These are phyloP conservation scores for Thelonectria olida DNA, from an alignment of 2,329 filamentous ascomycete genomes.

Conservation along the genomic window DNA sequence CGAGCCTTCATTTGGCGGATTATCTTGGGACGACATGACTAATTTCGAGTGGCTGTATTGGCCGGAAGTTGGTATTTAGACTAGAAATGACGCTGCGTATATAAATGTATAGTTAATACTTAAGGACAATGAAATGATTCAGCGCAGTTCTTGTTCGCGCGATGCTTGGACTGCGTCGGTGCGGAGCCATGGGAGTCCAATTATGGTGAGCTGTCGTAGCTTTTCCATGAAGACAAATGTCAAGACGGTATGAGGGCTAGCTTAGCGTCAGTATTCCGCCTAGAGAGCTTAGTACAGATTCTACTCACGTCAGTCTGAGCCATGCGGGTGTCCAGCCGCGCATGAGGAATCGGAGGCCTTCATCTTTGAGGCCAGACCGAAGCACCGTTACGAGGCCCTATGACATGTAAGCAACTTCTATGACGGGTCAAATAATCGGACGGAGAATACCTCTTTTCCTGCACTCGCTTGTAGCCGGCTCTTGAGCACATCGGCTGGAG, in stretches of 20 bases:
- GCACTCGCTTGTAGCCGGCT: constrained; percentile 50
- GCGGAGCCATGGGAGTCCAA: constrained; percentile 33
- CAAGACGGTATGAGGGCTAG: constrained; percentile 54
- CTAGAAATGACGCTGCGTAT: too few relatives aligned
- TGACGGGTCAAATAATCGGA: not conserved
- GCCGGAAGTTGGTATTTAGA: constrained; percentile 54
- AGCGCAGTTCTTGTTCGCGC: constrained; percentile 25
- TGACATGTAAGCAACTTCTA: not conserved
- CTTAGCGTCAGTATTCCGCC: not conserved
- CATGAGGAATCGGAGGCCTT: constrained; percentile 54
- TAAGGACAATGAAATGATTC: not conserved
- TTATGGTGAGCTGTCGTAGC: constrained; percentile 45
- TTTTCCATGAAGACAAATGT: constrained; percentile 59
- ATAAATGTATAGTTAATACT: not conserved
- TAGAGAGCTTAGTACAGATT: rapidly evolving
- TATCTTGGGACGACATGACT: constrained; percentile 68
- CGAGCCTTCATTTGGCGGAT: constrained; percentile 61
- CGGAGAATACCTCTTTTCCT: constrained; percentile 34
- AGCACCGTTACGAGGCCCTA: constrained; percentile 48
- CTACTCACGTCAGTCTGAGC: constrained; percentile 52
- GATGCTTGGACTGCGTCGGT: constrained; percentile 8
- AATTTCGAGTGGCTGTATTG: constrained; percentile 67
- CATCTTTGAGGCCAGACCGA: constrained; percentile 45
- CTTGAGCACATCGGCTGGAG: constrained; percentile 56
- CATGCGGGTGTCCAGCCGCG: constrained; percentile 58